Percentiles rank a stretch among this genome's conserved stretches.
These are phyloP conservation scores for Penicillium psychrofluorescens DNA, from an alignment of 495 filamentous ascomycete genomes.

Conservation along the genomic window DNA sequence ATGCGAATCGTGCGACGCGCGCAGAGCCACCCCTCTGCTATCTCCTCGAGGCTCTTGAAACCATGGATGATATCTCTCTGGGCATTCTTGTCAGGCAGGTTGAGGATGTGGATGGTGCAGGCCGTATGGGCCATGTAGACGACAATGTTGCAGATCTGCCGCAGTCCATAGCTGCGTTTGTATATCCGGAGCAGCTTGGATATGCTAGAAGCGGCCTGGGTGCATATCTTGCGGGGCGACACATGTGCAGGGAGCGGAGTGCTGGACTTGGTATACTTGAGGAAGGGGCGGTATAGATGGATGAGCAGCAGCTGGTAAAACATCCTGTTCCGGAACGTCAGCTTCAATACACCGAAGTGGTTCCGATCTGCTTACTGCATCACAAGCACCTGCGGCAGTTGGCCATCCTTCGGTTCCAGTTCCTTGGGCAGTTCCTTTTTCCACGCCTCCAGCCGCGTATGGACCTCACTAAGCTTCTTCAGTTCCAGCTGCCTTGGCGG, in stretches of 20 bases:
- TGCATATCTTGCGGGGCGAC: slow-evolving; percentile 85
- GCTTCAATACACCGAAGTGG: no score
- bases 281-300: slow-evolving; percentile 92
- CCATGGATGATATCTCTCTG: slow-evolving; percentile 83
- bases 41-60: slow-evolving; percentile 90
- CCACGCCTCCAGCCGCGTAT: slow-evolving; percentile 88
- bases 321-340: slow-evolving; percentile 54
- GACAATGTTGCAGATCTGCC: slow-evolving; percentile 90
- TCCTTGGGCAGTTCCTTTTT: slow-evolving; percentile 78
- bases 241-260: slow-evolving; percentile 84
- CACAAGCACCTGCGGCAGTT: slow-evolving; percentile 78
- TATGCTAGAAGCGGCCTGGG: slow-evolving; percentile 77
- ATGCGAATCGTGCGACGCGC: slow-evolving; percentile 80
- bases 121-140: slow-evolving; percentile 94
- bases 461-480: slow-evolving; percentile 87
- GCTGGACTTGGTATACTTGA: slow-evolving; percentile 74
- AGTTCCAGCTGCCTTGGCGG: slow-evolving; percentile 70
- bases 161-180: slow-evolving; percentile 81
- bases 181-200: slow-evolving; percentile 90
- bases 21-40: slow-evolving; percentile 90
- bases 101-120: slow-evolving; percentile 90
- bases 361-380: slow-evolving; percentile 69
- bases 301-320: slow-evolving; percentile 95
- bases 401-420: slow-evolving; percentile 82
- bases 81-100: slow-evolving; percentile 83